Evolutionary conservation across 2,329 filamentous ascomycete species (phyloP), one percentile per base, ranked within the genome.

Genomic region (Trichophyton benhamiae): DNA sequence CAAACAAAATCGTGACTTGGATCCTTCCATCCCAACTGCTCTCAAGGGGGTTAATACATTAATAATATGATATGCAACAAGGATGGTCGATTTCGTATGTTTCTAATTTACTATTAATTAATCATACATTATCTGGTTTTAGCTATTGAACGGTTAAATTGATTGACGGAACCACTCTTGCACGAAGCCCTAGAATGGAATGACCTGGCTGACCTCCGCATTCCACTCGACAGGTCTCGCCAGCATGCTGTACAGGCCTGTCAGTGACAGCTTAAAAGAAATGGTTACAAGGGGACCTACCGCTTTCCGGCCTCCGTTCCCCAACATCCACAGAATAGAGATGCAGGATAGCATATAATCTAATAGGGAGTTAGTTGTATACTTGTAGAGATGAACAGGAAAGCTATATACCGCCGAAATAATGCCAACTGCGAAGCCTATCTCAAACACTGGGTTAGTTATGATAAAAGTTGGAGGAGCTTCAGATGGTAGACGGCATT

Each of bases 321-420:
- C 65, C 79, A 81, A 67, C 81, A 83, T n/a, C 81, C 79, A 69
- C 80, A 83, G 57, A 83, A 75, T 22, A 83, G 70, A 0, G 79
- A 77, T 3, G 78, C 79, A 1, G 81, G 81, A 75, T 79, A 83
- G 64, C 80, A 82, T 36, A 83, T 65, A 13, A 82, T 70, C 79
- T 81, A 44, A 59, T 59, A 61, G 20, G 60, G n/a, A 36, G 17
- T 59, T 52, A 55, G 15, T 20, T 7, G 41, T 38, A 22, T 13
- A 44, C 17, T 7, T 22, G 9, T 13, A 17, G 15, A 20, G 7
- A 27, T 17, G 11, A 27, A 46, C 5, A 9, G 17, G 2, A 3
- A 17, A 20, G 8, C 73, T 49, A 49, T 77, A 62, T 74, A 82
- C 79, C 57, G 79, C 80, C 63, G 79, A 73, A 58, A 77, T 71